These are phyloP conservation scores for Mallotus repandus DNA, from an alignment of 441 rosid species.

Conservation along the genomic window DNA sequence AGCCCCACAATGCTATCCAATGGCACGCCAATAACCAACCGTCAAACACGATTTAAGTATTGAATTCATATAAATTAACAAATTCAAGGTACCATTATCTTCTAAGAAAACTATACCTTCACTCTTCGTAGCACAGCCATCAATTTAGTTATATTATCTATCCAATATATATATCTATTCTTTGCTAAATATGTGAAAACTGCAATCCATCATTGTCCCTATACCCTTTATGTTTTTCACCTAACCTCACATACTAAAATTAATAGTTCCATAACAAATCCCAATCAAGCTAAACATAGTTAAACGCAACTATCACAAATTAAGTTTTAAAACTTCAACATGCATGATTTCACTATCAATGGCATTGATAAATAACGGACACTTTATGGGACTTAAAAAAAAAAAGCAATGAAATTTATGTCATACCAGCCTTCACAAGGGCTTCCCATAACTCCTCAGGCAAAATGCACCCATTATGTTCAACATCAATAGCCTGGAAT, in stretches of 20 bases:
- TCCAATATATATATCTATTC: not conserved
- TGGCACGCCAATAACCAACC: not conserved
- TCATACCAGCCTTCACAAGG: conserved; percentile 83
- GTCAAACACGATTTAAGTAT: conserved; percentile 7
- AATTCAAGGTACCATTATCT: not conserved
- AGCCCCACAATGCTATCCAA: not conserved
- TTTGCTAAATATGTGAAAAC: not conserved
- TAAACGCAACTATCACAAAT: not conserved
- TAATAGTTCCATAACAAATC: not conserved
- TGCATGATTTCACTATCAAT: not conserved
- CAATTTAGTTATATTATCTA: not conserved
- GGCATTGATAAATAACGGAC: conserved; percentile 4
- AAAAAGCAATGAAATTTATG: conserved; percentile 25
- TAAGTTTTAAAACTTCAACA: not conserved
- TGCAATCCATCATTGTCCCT: conserved; percentile 7
- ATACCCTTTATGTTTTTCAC: no score
- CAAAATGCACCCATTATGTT: conserved; percentile 89
- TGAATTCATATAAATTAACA: not conserved
- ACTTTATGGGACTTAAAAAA: not conserved
- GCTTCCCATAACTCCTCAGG: conserved; percentile 97
- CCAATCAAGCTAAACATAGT: not conserved
- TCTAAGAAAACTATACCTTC: not conserved
- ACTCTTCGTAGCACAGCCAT: not conserved
- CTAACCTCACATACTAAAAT: not conserved
- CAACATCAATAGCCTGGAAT: conserved; percentile 95